Evolutionary conservation across 2,329 filamentous ascomycete species (phyloP).

Genomic region (Penicillium crustosum): DNA sequence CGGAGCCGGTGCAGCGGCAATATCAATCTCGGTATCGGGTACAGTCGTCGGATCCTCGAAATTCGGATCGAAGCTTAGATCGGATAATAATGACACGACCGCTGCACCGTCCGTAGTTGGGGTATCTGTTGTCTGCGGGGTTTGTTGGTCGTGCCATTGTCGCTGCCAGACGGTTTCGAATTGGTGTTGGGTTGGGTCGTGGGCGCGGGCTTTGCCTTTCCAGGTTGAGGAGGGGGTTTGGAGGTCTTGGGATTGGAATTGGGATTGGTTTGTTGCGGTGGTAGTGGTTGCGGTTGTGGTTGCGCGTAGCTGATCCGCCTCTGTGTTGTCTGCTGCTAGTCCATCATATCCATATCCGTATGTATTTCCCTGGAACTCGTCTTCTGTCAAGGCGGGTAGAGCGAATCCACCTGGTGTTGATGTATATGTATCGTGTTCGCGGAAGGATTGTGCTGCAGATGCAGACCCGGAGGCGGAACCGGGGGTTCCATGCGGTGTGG

Average conservation of each 20-base stretch:
- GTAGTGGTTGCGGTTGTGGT: background rate
- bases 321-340: background rate
- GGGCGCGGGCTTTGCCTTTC: constrained; percentile 24
- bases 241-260: constrained; percentile 2
- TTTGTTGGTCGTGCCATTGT: background rate
- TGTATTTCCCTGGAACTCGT: constrained; percentile 22
- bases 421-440: background rate
- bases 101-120: constrained; percentile 41
- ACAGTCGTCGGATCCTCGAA: constrained; percentile 8
- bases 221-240: constrained; percentile 18
- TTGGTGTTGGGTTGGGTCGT: constrained; percentile 14
- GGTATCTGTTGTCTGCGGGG: constrained; percentile 1
- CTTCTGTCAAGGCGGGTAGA: constrained; percentile 18
- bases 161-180: constrained; percentile 27
- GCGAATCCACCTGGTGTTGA: constrained; percentile 3
- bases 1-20: constrained; percentile 13
- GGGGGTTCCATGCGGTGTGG: background rate
- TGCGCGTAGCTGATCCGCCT: background rate
- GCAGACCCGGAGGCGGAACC: background rate
- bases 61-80: constrained; percentile 31
- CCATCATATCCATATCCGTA: background rate
- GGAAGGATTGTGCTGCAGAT: constrained; percentile 6
- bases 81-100: constrained; percentile 43
- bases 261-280: background rate
- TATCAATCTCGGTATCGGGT: constrained; percentile 21